Evolutionary conservation across 2,329 filamentous ascomycete species (phyloP), one percentile per base, ranked within the genome.

Genomic region (Colletotrichum sublineola): DNA sequence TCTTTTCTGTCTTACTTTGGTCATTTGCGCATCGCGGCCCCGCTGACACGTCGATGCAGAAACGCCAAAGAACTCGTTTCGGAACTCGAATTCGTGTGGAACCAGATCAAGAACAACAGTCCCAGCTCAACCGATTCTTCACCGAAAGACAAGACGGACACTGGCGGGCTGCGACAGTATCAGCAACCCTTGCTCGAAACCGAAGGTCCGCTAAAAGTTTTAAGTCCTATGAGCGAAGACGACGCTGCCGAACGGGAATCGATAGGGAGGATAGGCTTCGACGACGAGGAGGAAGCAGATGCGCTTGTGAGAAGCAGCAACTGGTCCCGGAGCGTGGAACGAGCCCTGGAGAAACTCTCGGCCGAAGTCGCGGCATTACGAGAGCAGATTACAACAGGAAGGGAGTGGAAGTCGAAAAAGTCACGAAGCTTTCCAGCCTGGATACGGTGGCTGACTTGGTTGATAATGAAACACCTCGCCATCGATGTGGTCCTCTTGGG

Each of bases 11-110:
- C 31, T 48, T 40, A 24, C 12, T 14, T 20, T 8, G 29, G 31
- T 9, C 48, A 24, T 48, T 33, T 48, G 58, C 60, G 52, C 46
- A 71, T 63, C 20, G 48, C 42, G 61, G 31, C 31, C 53, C 53
- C 55, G 38, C 70, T 73, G 61, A 73, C 55, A 61, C 70, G 46
- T 48, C 46, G 40, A 29, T 20, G 29, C 75, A 91, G 89, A 61
- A 95, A 97, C 80, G 94, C 94, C 9, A 89, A 92, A 72, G 95
- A 97, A 82, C 87, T 99, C 50, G 95, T 98, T 48, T 88, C 91
- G 12, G 96, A 99, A 82, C 89, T 99, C n/a, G 96, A 99, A 83
- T 99, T 98, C 78, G 96, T 99, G 50, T 99, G 96, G 96, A 95
- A 98, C 77, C 96, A 98, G 81, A 96, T 99, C 77, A 97, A 96